Evolutionary conservation across 2,329 filamentous ascomycete species (phyloP), one percentile per base, ranked within the genome.

Genomic region (Hirsutella thompsonii): DNA sequence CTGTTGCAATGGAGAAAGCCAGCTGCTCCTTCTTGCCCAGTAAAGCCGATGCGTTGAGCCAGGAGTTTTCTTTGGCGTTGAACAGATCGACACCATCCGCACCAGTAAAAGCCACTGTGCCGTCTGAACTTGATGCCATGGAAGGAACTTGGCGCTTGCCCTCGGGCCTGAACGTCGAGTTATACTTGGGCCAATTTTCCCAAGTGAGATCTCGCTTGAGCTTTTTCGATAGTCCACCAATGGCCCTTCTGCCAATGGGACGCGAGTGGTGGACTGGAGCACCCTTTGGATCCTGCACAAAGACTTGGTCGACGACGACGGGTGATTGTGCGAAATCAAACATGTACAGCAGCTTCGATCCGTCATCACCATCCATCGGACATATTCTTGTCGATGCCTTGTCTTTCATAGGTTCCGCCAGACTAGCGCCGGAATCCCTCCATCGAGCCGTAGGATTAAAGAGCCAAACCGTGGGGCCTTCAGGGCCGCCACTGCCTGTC

Each of bases 241-340:
- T 45, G 20, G 46, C 49, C 32, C 47, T 47, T 20, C 49, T 52
- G 53, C 28, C 47, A n/a, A 72, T 54, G 1, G 71, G 63, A 11
- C 58, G 55, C 6, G 72, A 64, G 40, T 63, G 67, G 38, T 51
- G 63, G 54, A 68, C 73, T 35, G 59, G 70, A 46, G 54, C 68
- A 14, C 83, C 83, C 33, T 69, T 66, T 10, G 70, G 69, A 46
- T 76, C 73, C 37, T 82, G 59, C 13, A 94, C 60, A 16, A 86
- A 72, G 26, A 81, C 76, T 42, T 83, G 77, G 26, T 74, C 75
- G 35, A 94, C 83, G 6, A 67, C 62, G 55, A 93, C 94, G 3
- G 90, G 89, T 0, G 80, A 77, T 9, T 70, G 68, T 13, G 72
- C 72, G 62, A 88, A 73, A 55, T 94, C 79, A 51, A 92, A 94